Evolutionary conservation across 192 early-diverging fungal genomes (phyloP), one percentile per base, ranked within the genome.

Genomic region (Podila clonocystis): DNA sequence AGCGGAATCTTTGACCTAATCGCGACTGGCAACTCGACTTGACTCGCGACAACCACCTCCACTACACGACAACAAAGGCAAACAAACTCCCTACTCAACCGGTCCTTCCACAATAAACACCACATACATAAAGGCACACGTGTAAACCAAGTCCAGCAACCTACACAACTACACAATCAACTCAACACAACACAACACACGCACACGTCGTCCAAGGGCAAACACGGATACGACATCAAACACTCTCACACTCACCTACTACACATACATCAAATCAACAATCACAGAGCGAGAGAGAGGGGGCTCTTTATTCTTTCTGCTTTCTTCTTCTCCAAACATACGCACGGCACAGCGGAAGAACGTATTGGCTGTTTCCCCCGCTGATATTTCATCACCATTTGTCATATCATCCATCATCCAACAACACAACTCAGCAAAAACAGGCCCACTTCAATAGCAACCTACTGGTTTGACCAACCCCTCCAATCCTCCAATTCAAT

Each of bases 281-380:
- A 17, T 45, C 41, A 45, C 3, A 45, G 41, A 15, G 41, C 3
- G 33, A 5, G 33, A 33, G 41, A 45, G 41, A 45, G 41, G 41
- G 41, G 41, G 41, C 41, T 45, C 41, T 45, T 45, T 36, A 36
- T 36, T 36, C 34, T 36, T 33, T 33, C 33, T 33, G 0, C 33
- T 33, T 6, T 26, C 41, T 12, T n/a, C 57, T 20, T 26, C 20
- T 52, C 50, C 50, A 52, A 55, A 24, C 52, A 24, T 17, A 22
- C 52, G 11, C 52, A 22, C 52, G 24, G n/a, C 52, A n/a, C 50
- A 52, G 50, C 52, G 52, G 52, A 55, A 55, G 52, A 55, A 55
- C 52, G 17, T 55, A 55, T 55, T 55, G 52, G 52, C 52, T 55
- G 24, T 55, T 24, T 24, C 52, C 52, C 9, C 9, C 19, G 20